Base-by-base conservation (phyloP, 73 alveolate species). In the Symbiodinium natans region DNA sequence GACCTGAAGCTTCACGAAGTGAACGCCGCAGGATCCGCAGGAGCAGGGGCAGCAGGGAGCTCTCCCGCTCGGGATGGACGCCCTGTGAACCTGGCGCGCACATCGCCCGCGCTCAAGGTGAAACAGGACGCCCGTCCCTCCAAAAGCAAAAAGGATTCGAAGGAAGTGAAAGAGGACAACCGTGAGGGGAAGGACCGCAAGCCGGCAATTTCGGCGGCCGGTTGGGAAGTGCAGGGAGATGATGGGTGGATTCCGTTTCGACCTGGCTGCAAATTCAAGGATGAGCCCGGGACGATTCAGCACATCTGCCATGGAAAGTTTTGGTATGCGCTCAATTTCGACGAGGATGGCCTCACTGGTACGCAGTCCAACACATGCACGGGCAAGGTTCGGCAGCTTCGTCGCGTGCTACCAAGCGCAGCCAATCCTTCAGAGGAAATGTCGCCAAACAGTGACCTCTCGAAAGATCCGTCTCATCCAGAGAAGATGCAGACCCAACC, bases 291-390 rank as follows among this genome's bases (percentile, higher is more conserved):
- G 39, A 63, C 95, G 74, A 39, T 54, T 8, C 95, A 89, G 46
- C 95, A 83, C 77, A 89, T 89, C 34, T 89, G 95, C 56, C 95
- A 89, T 89, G 95, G 95, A 38, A 89, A 89, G 95, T 68, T 33
- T 23, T 89, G 95, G 95, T 89, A 89, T 33, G 75, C 95, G 48
- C 43, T 89, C 40, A 31, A 71, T 15, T 89, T 89, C 34, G 95
- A 89, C 31, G 95, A 89, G 74, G 75, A 89, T 68, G 95, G 95
- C 73, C 34, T 52, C 71, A 89, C 87, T 5, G 95, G 95, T 11
- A 89, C 74, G 86, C 95, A 89, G 95, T 38, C 41, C 80, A 89
- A 89, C 86, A 82, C 74, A 13, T 68, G 74, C 86, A 89, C 87
- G 3, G 95, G 95, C 73, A 89, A 89, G 71, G 77, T 77, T 21